Base-by-base conservation (phyloP, 495 filamentous ascomycete species). In the Echria macrotheca region DNA sequence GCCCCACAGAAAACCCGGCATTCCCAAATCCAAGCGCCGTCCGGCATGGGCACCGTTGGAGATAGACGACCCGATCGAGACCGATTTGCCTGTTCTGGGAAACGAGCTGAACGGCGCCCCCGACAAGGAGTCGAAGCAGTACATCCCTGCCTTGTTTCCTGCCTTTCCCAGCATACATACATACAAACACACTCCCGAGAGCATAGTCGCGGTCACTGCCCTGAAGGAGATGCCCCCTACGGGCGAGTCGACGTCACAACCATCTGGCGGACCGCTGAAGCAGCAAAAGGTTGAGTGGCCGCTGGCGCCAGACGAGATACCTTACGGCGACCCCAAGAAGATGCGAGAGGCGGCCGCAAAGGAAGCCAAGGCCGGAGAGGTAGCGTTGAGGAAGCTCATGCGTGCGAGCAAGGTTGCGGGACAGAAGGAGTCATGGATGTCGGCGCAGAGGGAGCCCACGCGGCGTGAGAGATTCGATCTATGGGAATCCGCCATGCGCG, bases 381-480 rank as follows among this genome's bases (percentile, higher is more conserved):
- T 56, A n/a, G 72, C 73, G 2, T 55, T 76, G 4, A 49, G 72
- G 17, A 55, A 66, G 17, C 60, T 76, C 25, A 63, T 71, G 50
- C 63, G 72, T 3, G 73, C 73, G 25, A 69, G 66, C 50, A 74
- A 74, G 47, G 69, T 71, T 8, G 69, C 69, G 45, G 68, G 64
- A 37, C 71, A 75, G 43, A 75, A 74, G 53, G 73, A 76, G 51
- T 61, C 74, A n/a, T 67, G 59, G 45, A 52, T 56, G 1, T 47
- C 65, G 2, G 69, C 70, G 6, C 63, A 69, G 44, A 63, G 55
- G 18, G 54, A 72, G 28, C 44, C 55, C 1, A 40, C 59, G 0
- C 59, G 63, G 21, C 61, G 66, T 11, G 50, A 68, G 11, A 61
- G 72, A 23, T 66, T 73, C 39, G 41, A 58, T 2, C 48, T 66